These are phyloP conservation scores for Nakazawaea peltata DNA, from an alignment of 805 yeast species.

Conservation along the genomic window DNA sequence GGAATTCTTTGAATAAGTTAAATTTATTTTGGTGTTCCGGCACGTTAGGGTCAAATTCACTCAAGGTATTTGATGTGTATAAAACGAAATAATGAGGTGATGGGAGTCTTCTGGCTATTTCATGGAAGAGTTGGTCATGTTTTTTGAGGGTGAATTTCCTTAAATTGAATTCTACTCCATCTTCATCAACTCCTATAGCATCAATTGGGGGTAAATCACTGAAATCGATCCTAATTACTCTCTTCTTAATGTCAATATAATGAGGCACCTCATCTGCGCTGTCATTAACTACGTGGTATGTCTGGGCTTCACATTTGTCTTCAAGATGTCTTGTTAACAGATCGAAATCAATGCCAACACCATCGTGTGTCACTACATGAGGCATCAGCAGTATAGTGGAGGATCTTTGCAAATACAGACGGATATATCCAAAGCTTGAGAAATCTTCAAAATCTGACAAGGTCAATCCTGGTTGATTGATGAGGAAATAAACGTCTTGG, in stretches of 20 bases:
- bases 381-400: slow-evolving; percentile 59
- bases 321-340: slow-evolving; percentile 32
- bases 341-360: slow-evolving; percentile 32
- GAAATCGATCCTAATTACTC: slow-evolving; percentile 55
- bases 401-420: slow-evolving; percentile 44
- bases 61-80: slow-evolving; percentile 35
- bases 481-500: slow-evolving; percentile 49
- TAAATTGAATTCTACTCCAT: slow-evolving; percentile 16
- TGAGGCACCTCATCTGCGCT: slow-evolving; percentile 37
- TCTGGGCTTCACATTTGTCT: slow-evolving; percentile 44
- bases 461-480: slow-evolving; percentile 45
- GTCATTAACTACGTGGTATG: slow-evolving; percentile 28
- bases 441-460: slow-evolving; percentile 37
- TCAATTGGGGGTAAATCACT: slow-evolving; percentile 45
- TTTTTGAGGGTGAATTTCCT: slow-evolving; percentile 13
- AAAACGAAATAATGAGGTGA: slow-evolving; percentile 63
- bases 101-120: slow-evolving; percentile 60
- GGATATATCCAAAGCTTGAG: slow-evolving; percentile 36
- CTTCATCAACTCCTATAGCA: too few relatives aligned
- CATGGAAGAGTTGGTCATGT: slow-evolving; percentile 33
- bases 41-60: slow-evolving; percentile 17
- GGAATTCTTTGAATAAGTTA: slow-evolving; percentile 20
- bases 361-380: slow-evolving; percentile 25
- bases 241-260: slow-evolving; percentile 54
- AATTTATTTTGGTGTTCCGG: slow-evolving; percentile 9